These are phyloP conservation scores for Boletus smithii DNA, from an alignment of 1,284 basidiomycete species.

Conservation along the genomic window DNA sequence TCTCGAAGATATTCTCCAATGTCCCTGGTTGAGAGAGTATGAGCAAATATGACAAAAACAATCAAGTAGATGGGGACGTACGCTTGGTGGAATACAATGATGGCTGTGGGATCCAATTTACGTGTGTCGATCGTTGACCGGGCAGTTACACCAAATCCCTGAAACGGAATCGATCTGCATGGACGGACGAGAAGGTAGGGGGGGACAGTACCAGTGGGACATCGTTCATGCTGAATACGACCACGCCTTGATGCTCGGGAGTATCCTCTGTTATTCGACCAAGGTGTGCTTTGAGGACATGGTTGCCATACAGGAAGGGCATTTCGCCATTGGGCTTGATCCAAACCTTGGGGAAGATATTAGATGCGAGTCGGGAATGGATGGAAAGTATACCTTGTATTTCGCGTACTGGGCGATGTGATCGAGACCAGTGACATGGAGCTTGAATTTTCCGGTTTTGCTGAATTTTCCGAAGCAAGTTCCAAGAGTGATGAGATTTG, in stretches of 20 bases:
- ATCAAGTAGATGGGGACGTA: slow-evolving; percentile 34
- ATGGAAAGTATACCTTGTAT: slow-evolving; percentile 72
- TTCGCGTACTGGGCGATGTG: slow-evolving; percentile 96
- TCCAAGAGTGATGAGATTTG: slow-evolving; percentile 90
- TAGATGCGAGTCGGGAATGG: not conserved
- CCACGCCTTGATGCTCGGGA: slow-evolving; percentile 97
- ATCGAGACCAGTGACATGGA: slow-evolving; percentile 93
- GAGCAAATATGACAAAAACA: slow-evolving; percentile 2
- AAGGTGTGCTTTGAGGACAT: slow-evolving; percentile 97
- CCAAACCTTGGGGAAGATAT: slow-evolving; percentile 72
- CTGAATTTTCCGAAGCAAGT: slow-evolving; percentile 98
- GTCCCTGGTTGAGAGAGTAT: slow-evolving; percentile 54
- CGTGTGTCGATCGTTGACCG: slow-evolving; percentile 94
- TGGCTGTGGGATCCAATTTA: slow-evolving; percentile 97
- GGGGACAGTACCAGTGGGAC: slow-evolving; percentile 72
- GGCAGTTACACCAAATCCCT: slow-evolving; percentile 98
- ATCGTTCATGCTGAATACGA: slow-evolving; percentile 95
- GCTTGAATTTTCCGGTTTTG: slow-evolving; percentile 96
- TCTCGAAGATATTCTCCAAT: slow-evolving; percentile 95
- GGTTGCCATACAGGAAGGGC: slow-evolving; percentile 98
- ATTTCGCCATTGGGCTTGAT: slow-evolving; percentile 99
- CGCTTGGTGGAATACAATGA: slow-evolving; percentile 99
- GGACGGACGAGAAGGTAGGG: not conserved
- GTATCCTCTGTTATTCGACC: slow-evolving; percentile 99
- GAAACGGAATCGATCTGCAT: slow-evolving; percentile 12